Base-by-base conservation (phyloP, 345 rosid species). In the Sonneratia caseolaris region DNA sequence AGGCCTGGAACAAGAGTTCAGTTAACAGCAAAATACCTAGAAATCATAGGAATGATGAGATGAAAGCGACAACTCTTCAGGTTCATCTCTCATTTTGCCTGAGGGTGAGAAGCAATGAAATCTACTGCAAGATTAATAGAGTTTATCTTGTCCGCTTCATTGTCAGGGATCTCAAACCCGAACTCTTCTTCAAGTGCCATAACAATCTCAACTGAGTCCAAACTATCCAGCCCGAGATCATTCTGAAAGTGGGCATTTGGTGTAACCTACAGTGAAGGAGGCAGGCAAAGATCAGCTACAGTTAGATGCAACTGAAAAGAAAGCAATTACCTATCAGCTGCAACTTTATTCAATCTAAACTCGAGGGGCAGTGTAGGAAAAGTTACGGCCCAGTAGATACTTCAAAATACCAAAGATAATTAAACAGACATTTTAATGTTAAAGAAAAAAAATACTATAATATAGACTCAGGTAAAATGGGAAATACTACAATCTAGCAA, bases 141-240 rank as follows among this genome's bases (percentile, higher is more conserved):
- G 71, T 24, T 85, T 74, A 95, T 95, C 87, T 89, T 92, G 85
- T 90, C 98, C 56, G 97, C 97, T 82, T 94, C 97, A 49, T 80
- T 82, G 71, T 91, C 98, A 22, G 97, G 98, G 55, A 94, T 94
- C 88, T 94, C 98, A 36, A 94, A 90, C 22, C 90, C 86, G 42
- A 94, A 94, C 74, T 94, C 97, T 78, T 94, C 98, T 81, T 94
- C 98, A 0, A 94, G 84, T 45, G 97, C 97, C 98, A 94, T 94
- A 69, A 95, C 99, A 27, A 95, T 74, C 84, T 95, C 99, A 71
- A 92, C 99, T 0, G 84, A 81, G 75, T 95, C 99, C 79, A 95
- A 80, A 82, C 98, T 95, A 78, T 95, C 99, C 27, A 95, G 83
- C 13, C 96, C 99, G 13, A 95, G 92, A 79, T 95, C 99, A 43